phyloP scores from a whole-genome alignment of 306 rosid species.

The Alnus glutinosa region DNA sequence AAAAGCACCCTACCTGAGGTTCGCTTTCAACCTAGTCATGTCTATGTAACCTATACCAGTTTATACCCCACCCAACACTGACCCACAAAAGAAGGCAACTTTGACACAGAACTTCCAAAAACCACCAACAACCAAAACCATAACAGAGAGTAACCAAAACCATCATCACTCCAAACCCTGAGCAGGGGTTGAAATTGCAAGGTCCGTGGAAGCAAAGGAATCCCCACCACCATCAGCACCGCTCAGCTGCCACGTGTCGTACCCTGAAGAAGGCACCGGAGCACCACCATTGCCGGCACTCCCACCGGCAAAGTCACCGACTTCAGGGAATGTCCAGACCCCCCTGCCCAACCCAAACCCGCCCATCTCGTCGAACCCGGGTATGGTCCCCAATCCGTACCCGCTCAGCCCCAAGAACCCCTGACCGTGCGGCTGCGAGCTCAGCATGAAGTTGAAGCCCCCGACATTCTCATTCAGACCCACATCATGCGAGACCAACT shows the following conservation, averaged over 20 bases:
- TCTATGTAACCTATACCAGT: constrained; percentile 14
- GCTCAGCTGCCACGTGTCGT: constrained; percentile 46
- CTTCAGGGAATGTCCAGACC: constrained; percentile 33
- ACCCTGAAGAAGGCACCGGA: constrained; percentile 24
- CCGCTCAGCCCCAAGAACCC: constrained; percentile 40
- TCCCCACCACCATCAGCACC: constrained; percentile 33
- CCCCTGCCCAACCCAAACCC: constrained; percentile 37
- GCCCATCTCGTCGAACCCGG: constrained; percentile 35
- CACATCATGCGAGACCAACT: constrained; percentile 7
- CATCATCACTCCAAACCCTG: constrained; percentile 28
- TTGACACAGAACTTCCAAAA: background rate
- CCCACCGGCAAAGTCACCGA: constrained; percentile 32
- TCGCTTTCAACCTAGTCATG: background rate
- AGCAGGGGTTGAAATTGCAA: constrained; percentile 37
- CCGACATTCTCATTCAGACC: constrained; percentile 4
- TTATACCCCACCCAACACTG: constrained; percentile 6
- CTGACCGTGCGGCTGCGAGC: constrained; percentile 11
- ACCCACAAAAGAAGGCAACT: constrained; percentile 10
- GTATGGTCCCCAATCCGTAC: constrained; percentile 29
- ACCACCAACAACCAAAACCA: background rate
- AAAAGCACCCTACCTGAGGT: background rate
- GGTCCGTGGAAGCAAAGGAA: constrained; percentile 43
- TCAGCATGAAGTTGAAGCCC: constrained; percentile 31
- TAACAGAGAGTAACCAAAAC: background rate
- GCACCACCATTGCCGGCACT: constrained; percentile 11